phyloP scores from a whole-genome alignment of 2,329 filamentous ascomycete genomes.

The Pestalotiopsis sp. region DNA sequence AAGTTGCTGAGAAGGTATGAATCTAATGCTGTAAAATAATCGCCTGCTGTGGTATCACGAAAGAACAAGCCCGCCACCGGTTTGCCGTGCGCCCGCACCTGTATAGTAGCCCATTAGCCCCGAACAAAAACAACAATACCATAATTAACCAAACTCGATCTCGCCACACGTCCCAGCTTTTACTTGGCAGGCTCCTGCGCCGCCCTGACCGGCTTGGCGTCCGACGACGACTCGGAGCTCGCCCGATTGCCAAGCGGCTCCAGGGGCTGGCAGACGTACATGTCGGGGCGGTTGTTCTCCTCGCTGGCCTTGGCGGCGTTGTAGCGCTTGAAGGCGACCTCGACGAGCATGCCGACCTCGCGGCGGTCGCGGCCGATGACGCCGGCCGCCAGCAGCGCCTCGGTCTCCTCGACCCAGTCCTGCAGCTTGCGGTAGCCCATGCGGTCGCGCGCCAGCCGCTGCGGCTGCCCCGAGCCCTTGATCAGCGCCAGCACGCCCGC shows the following conservation, averaged over 20 bases:
- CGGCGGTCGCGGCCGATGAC: slow-evolving; percentile 40
- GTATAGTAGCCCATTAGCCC: too few species aligned
- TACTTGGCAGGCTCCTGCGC: not conserved
- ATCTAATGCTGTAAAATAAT: too few species aligned
- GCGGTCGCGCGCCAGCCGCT: slow-evolving; percentile 45
- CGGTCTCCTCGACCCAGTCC: slow-evolving; percentile 56
- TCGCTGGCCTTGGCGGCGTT: slow-evolving; percentile 40
- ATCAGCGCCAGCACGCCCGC: slow-evolving; percentile 61
- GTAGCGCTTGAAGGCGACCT: slow-evolving; percentile 43
- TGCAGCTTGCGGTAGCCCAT: slow-evolving; percentile 46
- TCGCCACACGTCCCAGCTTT: too few species aligned
- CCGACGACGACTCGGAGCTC: slow-evolving; percentile 7
- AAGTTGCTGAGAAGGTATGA: too few species aligned
- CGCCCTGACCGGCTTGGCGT: not conserved
- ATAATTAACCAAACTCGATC: too few species aligned
- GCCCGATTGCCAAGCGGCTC: slow-evolving; percentile 16
- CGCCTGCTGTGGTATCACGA: too few species aligned
- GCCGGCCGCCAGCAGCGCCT: slow-evolving; percentile 42
- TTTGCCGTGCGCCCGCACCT: too few species aligned
- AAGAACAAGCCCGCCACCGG: too few species aligned
- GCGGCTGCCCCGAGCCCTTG: slow-evolving; percentile 51
- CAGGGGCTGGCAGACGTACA: slow-evolving; percentile 30
- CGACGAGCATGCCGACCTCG: slow-evolving; percentile 43
- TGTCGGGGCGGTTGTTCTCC: slow-evolving; percentile 41
- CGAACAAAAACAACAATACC: too few species aligned